A percentile compares a stretch with the other conserved stretches of the same genome.
Conservation (phyloP, 2,329 filamentous ascomycete species). For the Xylaria digitata region DNA sequence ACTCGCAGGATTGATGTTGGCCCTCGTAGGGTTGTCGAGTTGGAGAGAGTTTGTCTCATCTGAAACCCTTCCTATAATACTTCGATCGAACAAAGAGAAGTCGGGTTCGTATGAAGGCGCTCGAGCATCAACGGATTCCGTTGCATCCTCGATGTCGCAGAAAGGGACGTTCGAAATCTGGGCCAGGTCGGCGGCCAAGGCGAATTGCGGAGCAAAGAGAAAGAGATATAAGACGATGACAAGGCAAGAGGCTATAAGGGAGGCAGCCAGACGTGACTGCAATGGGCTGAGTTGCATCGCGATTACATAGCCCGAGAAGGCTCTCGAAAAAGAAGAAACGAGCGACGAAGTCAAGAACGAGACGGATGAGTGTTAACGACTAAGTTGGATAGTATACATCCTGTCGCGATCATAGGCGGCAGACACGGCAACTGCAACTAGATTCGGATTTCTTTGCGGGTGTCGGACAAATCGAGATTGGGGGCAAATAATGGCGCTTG, state of each 20-base stretch:
- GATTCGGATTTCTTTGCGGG: not conserved
- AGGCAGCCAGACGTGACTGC: slow-evolving; percentile 78
- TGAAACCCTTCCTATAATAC: slow-evolving; percentile 71
- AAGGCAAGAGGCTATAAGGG: slow-evolving; percentile 69
- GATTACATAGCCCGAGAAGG: slow-evolving; percentile 58
- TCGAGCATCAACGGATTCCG: slow-evolving; percentile 42
- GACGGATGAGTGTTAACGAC: slow-evolving; percentile 27
- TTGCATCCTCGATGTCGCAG: slow-evolving; percentile 38
- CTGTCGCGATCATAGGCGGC: slow-evolving; percentile 25
- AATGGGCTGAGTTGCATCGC: slow-evolving; percentile 72
- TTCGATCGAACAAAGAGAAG: slow-evolving; percentile 70
- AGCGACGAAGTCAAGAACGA: slow-evolving; percentile 33
- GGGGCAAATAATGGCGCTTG: slow-evolving; percentile 5
- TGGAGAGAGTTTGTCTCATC: slow-evolving; percentile 62
- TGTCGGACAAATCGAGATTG: not conserved
- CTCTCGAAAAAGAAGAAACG: slow-evolving; percentile 35
- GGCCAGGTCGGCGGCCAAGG: slow-evolving; percentile 68
- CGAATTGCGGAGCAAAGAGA: slow-evolving; percentile 68
- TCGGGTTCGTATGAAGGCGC: slow-evolving; percentile 65
- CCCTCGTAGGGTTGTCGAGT: slow-evolving; percentile 72
- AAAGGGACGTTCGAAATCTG: slow-evolving; percentile 37
- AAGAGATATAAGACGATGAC: slow-evolving; percentile 70
- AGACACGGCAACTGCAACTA: not conserved
- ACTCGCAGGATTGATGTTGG: slow-evolving; percentile 71
- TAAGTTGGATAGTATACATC: slow-evolving; percentile 32